Evolutionary conservation across 1,284 basidiomycete species (phyloP), one percentile per base, ranked within the genome.

Genomic region (Marasmius fiardii): DNA sequence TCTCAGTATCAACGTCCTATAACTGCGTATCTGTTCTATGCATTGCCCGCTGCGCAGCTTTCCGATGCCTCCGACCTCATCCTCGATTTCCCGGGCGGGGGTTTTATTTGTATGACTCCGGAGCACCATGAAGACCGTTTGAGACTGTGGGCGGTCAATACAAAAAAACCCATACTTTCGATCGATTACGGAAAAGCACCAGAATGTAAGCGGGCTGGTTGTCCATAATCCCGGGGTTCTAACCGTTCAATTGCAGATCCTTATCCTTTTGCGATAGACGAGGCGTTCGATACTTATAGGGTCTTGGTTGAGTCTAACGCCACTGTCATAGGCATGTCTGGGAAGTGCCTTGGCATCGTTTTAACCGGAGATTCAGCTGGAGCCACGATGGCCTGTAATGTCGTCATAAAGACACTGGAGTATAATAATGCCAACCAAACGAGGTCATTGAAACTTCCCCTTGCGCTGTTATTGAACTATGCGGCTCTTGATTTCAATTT

Each of bases 131-230:
- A 97, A 71, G 96, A 98, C 67, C 81, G 96, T n/a, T 77, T 98
- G 48, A 78, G 92, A 51, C 79, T 82, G 61, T 96, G 96, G 92
- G 90, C 95, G 4, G 79, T 85, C 41, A 79, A 80, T 56, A 93
- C 91, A 0, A 82, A 88, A 6, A 86, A 86, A 65, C 92, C 93
- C 10, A 83, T 98, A 2, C 74, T 98, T 41, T 82, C 92, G 6
- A 83, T 98, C 51, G 93, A 98, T 64, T 98, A 98, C 68, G 92
- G 94, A 53, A 99, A 98, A 73, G 93, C 95, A 24, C 95, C 95
- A 5, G 94, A 96, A 78, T 94, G 93, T 93, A 68, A 72, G 85
- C 74, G 16, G 24, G 33, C 16, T 12, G 6, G 23, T 21, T 39
- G 26, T 33, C 34, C 45, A 12, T 35, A 39, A 54, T n/a, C 6